phyloP scores from a whole-genome alignment of 306 rosid species.

The Vigna unguiculata region DNA sequence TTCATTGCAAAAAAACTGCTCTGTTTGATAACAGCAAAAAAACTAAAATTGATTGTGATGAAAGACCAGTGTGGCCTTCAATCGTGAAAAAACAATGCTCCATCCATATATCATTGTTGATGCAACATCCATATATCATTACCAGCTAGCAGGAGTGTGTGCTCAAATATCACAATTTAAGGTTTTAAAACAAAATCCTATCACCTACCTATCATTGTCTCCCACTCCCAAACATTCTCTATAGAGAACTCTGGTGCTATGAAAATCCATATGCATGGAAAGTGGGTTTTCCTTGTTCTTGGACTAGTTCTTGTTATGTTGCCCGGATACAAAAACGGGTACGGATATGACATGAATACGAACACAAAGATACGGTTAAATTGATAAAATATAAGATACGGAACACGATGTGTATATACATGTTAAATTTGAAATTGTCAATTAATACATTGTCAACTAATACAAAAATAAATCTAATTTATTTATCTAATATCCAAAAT shows the following conservation, averaged over 20 bases:
- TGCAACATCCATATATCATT: slow-evolving; percentile 35
- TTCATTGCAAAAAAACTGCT: not conserved
- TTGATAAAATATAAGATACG: too few species aligned
- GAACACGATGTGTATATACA: too few species aligned
- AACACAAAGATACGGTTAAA: too few species aligned
- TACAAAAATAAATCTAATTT: too few species aligned
- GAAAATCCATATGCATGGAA: not conserved
- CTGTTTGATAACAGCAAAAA: not conserved
- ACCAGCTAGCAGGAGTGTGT: not conserved
- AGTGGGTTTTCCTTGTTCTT: slow-evolving; percentile 3
- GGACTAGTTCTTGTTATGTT: not conserved
- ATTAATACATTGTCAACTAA: too few species aligned
- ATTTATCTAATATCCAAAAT: too few species aligned
- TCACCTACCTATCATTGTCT: slow-evolving; percentile 47
- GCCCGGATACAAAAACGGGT: too few species aligned
- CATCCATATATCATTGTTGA: slow-evolving; percentile 4
- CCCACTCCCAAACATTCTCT: not conserved
- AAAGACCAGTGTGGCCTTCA: not conserved
- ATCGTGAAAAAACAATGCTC: not conserved
- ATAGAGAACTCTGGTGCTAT: slow-evolving; percentile 21
- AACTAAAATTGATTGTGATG: slow-evolving; percentile 1
- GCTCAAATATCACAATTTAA: slow-evolving; percentile 37
- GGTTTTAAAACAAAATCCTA: slow-evolving; percentile 17
- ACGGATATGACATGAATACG: too few species aligned
- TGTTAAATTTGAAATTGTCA: too few species aligned